phyloP scores from a whole-genome alignment of 495 filamentous ascomycete species.

The Apodospora peruviana region DNA sequence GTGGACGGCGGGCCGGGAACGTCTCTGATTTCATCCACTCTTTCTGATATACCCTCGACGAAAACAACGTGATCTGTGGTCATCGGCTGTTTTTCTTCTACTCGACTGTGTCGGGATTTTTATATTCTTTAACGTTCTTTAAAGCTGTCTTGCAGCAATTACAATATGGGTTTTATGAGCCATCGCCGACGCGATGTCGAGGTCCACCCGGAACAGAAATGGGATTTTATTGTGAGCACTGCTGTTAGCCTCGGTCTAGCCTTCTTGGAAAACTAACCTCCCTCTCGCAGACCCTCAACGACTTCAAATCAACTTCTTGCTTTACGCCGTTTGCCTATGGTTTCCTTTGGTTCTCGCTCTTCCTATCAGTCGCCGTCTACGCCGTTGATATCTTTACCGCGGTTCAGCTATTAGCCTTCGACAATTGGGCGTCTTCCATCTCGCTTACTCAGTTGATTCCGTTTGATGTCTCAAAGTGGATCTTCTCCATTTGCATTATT shows the following conservation, averaged over 20 bases:
- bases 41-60: slow-evolving; percentile 17
- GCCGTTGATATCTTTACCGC: slow-evolving; percentile 88
- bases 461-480: slow-evolving; percentile 73
- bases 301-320: slow-evolving; percentile 80
- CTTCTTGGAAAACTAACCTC: not conserved
- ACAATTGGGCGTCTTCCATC: slow-evolving; percentile 55
- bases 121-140: slow-evolving; percentile 12
- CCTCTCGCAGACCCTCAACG: slow-evolving; percentile 68
- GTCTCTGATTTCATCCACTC: slow-evolving; percentile 9
- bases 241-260: not conserved
- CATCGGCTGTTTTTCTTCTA: slow-evolving; percentile 21
- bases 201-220: slow-evolving; percentile 77
- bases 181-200: slow-evolving; percentile 61
- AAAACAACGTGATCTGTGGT: slow-evolving; percentile 28
- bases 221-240: slow-evolving; percentile 81
- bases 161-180: slow-evolving; percentile 68
- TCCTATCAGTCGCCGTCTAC: slow-evolving; percentile 80
- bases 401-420: slow-evolving; percentile 80
- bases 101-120: slow-evolving; percentile 28
- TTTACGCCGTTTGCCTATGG: slow-evolving; percentile 73
- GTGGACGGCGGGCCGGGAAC: slow-evolving; percentile 34
- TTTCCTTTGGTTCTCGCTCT: slow-evolving; percentile 71
- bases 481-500: slow-evolving; percentile 86
- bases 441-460: slow-evolving; percentile 42
- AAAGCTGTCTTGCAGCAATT: slow-evolving; percentile 7